Base-by-base conservation (phyloP, 371 early-diverging fungal species). In the Mucor racemosus region DNA sequence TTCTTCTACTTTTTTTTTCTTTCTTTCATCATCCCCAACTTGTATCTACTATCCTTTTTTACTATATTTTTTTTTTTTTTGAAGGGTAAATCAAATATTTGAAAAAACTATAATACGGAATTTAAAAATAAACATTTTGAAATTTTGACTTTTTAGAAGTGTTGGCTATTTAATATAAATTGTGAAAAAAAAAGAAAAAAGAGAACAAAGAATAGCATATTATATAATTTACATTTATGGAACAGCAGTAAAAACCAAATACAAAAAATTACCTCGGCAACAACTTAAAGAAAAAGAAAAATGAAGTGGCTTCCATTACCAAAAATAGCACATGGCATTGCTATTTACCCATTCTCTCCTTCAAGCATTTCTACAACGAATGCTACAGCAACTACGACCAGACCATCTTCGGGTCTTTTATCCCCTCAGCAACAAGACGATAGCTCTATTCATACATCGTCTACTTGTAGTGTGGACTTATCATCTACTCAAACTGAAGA, bases 241-340 rank as follows among this genome's bases (percentile, higher is more conserved):
- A 50, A 21, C 50, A 50, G 50, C 50, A 50, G 50, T 50, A 50
- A 50, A 48, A 17, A 48, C 7, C 9, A n/a, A 4, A 48, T 4
- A 35, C 2, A 35, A 4, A 58, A 38, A 39, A 15, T 26, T 26
- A 26, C 26, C 26, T 26, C 26, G 3, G 1, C 26, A 26, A 26
- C 26, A 26, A 26, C 3, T 26, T 26, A 58, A 15, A 58, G 4
- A 40, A 8, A 39, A n/a, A 50, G 17, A 11, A 54, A 3, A 40
- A 79, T 76, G 80, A 81, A 78, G 77, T 85, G 85, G 85, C 67
- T 79, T 44, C 85, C 85, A 41, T 67, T 85, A 56, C 80, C 82
- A 13, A 80, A 82, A 67, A 79, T 85, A 66, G 82, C 81, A 34
- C 77, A 85, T 67, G 85, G 76, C 17, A 78, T 78, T 40, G 85